phyloP scores from a whole-genome alignment of 1,284 basidiomycete genomes.

The Heterobasidion occidentale region DNA sequence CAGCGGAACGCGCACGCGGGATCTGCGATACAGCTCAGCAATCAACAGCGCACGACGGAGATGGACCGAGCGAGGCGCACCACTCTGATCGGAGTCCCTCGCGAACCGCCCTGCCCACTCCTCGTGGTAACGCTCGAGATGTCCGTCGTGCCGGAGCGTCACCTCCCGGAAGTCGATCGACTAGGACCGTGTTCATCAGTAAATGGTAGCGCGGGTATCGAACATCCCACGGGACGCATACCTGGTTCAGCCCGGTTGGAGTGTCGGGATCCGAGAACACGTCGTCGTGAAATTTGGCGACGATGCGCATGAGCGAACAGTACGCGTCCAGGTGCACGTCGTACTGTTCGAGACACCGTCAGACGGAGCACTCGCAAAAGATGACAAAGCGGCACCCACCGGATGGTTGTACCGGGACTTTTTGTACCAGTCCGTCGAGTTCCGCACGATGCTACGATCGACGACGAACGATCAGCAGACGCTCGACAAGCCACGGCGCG shows the following conservation, averaged over 20 bases:
- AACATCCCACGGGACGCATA: constrained; percentile 14
- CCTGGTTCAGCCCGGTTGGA: constrained; percentile 67
- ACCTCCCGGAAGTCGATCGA: constrained; percentile 58
- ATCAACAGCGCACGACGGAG: background rate
- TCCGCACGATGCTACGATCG: constrained; percentile 54
- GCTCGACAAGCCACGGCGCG: background rate
- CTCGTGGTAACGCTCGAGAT: constrained; percentile 48
- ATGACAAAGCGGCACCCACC: constrained; percentile 26
- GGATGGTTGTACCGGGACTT: constrained; percentile 52
- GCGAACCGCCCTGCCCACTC: constrained; percentile 57
- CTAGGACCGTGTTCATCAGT: constrained; percentile 22
- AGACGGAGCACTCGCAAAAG: background rate
- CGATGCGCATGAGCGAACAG: constrained; percentile 58
- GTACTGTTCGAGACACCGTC: constrained; percentile 30
- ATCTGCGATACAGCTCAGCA: constrained; percentile 30
- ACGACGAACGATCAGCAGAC: background rate
- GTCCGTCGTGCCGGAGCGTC: constrained; percentile 51
- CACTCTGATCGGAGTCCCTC: constrained; percentile 45
- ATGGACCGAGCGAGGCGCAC: constrained; percentile 22
- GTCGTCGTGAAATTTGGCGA: constrained; percentile 67
- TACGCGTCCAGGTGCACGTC: constrained; percentile 73
- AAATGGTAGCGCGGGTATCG: background rate
- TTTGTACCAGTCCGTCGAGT: constrained; percentile 73
- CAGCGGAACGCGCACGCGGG: constrained; percentile 55
- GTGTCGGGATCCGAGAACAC: constrained; percentile 68